Evolutionary conservation across 75 land plant species (phyloP).

Genomic region (Pseudotsuga menziesii): DNA sequence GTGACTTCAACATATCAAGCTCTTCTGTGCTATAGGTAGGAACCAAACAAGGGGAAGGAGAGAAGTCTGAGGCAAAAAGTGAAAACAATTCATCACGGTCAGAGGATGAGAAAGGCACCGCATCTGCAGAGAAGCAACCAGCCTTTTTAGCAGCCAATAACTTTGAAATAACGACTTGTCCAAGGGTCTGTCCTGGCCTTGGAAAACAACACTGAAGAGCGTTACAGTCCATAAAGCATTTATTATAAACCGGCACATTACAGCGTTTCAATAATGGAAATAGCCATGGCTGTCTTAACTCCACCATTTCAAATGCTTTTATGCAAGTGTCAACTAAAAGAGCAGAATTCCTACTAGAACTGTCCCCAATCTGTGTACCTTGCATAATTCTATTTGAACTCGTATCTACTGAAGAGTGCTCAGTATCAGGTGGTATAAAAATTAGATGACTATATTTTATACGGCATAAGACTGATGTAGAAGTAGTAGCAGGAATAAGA

Average conservation of each 20-base stretch:
- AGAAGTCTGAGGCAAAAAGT: conserved; percentile 59
- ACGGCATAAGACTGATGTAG: conserved; percentile 66
- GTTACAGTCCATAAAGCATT: conserved; percentile 53
- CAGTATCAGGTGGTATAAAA: conserved; percentile 61
- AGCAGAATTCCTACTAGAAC: conserved; percentile 6
- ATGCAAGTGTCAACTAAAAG: conserved; percentile 17
- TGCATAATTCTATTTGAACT: conserved; percentile 6
- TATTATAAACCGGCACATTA: conserved; percentile 74
- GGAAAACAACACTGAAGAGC: conserved; percentile 42
- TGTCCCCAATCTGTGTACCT: conserved; percentile 4
- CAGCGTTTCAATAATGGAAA: conserved; percentile 62
- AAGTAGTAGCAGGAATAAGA: conserved; percentile 73
- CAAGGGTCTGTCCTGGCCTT: conserved; percentile 47
- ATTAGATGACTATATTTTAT: conserved; percentile 58
- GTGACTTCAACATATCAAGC: conserved; percentile 57
- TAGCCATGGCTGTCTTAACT: conserved; percentile 71
- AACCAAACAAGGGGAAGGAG: conserved; percentile 23
- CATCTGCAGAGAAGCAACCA: conserved; percentile 54
- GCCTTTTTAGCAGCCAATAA: conserved; percentile 66
- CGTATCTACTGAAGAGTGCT: conserved; percentile 11
- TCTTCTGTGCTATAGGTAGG: conserved; percentile 51
- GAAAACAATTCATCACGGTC: conserved; percentile 69
- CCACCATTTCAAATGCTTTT: conserved; percentile 33
- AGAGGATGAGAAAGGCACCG: conserved; percentile 28
- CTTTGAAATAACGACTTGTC: conserved; percentile 66